Base-by-base conservation (phyloP, 2,329 filamentous ascomycete genomes). In the Pseudogymnoascus sp. region DNA sequence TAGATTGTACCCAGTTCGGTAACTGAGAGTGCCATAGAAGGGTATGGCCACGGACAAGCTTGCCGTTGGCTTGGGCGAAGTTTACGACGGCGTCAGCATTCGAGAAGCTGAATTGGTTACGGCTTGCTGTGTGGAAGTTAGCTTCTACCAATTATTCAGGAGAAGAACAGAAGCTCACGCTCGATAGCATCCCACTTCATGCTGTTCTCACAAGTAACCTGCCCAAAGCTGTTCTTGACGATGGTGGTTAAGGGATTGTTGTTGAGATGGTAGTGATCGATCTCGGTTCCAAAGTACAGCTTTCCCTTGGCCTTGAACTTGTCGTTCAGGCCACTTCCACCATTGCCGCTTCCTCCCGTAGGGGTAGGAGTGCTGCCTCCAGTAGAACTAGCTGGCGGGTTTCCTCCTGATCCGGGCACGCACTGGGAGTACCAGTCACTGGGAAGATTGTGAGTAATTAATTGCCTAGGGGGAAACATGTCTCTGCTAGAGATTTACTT, bases 151-250 rank as follows among this genome's bases (percentile, higher is more conserved):
- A 25, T 49, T 49, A 49, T 5, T 25, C 21, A 5, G 2, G 9
- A 37, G 8, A 18, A 49, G 31, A 62, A 18, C 16, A 40, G 21
- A 62, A 43, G 25, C 61, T 49, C 70, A 62, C 71, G 70, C 72
- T 88, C 77, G n/a, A 78, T 78, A 33, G 80, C 75, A 67, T 88
- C 83, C 86, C 86, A 89, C 75, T 89, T 89, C 82, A 88, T 87
- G 71, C 79, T 83, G 78, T 90, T 89, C 77, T 89, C 87, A 1
- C 82, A 80, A 0, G 86, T 88, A 23, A 89, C 77, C 71, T 85
- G 81, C 21, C 86, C 85, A 65, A 88, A 89, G 72, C 87, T 77
- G 61, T 77, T 75, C 65, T 80, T 79, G 72, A 89, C 83, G 68
- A 87, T 79, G 63, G 78, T 78, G 16, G 79, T 78, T 63, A 80